phyloP scores from a whole-genome alignment of 2,329 filamentous ascomycete genomes.

The Colletotrichum lindemuthianum region DNA sequence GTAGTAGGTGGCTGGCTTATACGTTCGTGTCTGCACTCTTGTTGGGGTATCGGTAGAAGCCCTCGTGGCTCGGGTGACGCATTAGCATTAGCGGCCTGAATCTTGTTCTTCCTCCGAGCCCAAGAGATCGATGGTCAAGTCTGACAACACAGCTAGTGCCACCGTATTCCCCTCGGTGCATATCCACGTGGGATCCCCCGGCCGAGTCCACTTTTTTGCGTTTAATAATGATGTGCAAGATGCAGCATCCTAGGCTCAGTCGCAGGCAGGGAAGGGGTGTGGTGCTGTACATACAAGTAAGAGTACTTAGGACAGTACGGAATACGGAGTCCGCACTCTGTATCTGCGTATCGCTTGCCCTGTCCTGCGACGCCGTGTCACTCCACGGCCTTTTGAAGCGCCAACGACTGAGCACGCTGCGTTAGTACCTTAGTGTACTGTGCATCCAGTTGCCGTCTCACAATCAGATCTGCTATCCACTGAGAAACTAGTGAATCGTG shows the following conservation, averaged over 20 bases:
- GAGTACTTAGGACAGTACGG: too few species aligned
- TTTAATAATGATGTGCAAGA: conserved; percentile 36
- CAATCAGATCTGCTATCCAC: too few species aligned
- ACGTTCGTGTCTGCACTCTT: neutral
- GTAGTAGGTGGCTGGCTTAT: too few species aligned
- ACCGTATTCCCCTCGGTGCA: conserved; percentile 23
- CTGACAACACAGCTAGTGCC: conserved; percentile 7
- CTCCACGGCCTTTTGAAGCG: too few species aligned
- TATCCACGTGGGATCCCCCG: conserved; percentile 32
- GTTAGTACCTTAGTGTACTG: too few species aligned
- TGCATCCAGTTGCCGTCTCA: too few species aligned
- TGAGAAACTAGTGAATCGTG: too few species aligned
- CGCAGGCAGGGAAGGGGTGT: conserved; percentile 16
- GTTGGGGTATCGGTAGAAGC: neutral
- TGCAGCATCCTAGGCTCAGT: conserved; percentile 23
- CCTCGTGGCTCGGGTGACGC: neutral
- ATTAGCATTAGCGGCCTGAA: neutral
- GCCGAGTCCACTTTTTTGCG: conserved; percentile 30
- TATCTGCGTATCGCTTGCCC: too few species aligned
- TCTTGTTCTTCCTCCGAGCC: conserved; percentile 14
- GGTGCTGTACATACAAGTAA: neutral
- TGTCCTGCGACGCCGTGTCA: too few species aligned
- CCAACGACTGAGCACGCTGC: too few species aligned
- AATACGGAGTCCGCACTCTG: too few species aligned
- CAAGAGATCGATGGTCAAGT: conserved; percentile 6